Conservation (phyloP, 805 yeast species). For the Kodamaea neixiangensis region DNA sequence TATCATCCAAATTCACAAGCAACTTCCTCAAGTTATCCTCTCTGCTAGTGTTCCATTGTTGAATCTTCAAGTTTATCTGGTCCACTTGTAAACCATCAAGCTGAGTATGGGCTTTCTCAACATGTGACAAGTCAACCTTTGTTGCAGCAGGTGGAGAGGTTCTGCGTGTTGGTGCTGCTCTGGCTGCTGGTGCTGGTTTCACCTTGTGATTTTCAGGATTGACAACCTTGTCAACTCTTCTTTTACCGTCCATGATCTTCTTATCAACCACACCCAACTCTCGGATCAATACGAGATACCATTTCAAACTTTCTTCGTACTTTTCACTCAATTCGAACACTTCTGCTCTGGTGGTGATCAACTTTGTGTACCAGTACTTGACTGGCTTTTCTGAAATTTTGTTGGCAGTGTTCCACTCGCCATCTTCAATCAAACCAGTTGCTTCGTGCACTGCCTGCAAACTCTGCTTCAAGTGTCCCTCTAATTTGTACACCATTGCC, state of each 20-base stretch:
- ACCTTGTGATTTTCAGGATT: slow-evolving; percentile 49
- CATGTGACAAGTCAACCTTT: slow-evolving; percentile 12
- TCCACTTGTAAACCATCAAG: slow-evolving; percentile 10
- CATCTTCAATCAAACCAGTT: slow-evolving; percentile 33
- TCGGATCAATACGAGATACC: slow-evolving; percentile 63
- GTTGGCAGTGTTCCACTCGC: slow-evolving; percentile 28
- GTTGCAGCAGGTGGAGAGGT: slow-evolving; percentile 12
- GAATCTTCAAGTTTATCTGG: slow-evolving; percentile 11
- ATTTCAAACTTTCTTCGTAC: slow-evolving; percentile 59
- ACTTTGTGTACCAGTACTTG: slow-evolving; percentile 72
- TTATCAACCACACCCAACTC: slow-evolving; percentile 64
- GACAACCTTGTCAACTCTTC: slow-evolving; percentile 70
- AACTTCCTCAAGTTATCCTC: slow-evolving; percentile 73
- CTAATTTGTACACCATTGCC: slow-evolving; percentile 36
- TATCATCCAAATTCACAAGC: slow-evolving; percentile 63
- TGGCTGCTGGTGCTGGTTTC: slow-evolving; percentile 11
- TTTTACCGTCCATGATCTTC: slow-evolving; percentile 72
- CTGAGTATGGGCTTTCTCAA: slow-evolving; percentile 12
- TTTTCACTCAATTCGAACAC: slow-evolving; percentile 78
- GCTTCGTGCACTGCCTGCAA: slow-evolving; percentile 44
- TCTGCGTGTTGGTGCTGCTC: slow-evolving; percentile 12
- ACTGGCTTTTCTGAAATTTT: slow-evolving; percentile 52
- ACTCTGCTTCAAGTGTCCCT: slow-evolving; percentile 17
- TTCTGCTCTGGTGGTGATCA: slow-evolving; percentile 74
- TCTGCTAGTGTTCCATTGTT: slow-evolving; percentile 13